Conservation (phyloP, 495 filamentous ascomycete species). For the Penicillium flavigenum region DNA sequence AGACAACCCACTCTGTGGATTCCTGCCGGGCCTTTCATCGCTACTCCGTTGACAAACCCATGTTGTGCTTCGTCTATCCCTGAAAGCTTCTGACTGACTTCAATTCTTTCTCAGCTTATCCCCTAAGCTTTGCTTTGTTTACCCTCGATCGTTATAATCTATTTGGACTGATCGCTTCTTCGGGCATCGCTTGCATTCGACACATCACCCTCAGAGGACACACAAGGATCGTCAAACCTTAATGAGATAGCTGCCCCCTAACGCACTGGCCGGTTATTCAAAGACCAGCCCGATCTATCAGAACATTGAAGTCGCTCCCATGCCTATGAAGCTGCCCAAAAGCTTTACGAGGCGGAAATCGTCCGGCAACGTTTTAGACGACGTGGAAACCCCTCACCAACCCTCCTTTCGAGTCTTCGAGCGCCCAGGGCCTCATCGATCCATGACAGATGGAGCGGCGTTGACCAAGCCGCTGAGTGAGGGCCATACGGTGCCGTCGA, state of each 20-base stretch:
- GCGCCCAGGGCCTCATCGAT: constrained; percentile 46
- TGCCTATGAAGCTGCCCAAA: constrained; percentile 72
- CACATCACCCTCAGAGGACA: constrained; percentile 20
- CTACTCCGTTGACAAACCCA: constrained; percentile 18
- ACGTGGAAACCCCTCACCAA: constrained; percentile 47
- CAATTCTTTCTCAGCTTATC: constrained; percentile 5
- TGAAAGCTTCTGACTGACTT: constrained; percentile 18
- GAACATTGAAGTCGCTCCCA: constrained; percentile 27
- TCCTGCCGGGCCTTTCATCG: constrained; percentile 28
- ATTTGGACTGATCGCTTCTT: constrained; percentile 23
- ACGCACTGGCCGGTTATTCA: constrained; percentile 1
- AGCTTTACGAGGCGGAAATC: constrained; percentile 66
- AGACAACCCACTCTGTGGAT: constrained; percentile 29
- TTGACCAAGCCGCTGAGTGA: constrained; percentile 43
- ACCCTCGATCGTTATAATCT: constrained; percentile 4
- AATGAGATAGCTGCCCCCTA: constrained; percentile 16
- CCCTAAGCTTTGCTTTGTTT: constrained; percentile 6
- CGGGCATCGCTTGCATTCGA: constrained; percentile 21
- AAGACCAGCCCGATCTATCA: background rate
- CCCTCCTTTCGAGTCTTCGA: constrained; percentile 63
- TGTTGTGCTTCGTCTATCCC: constrained; percentile 13
- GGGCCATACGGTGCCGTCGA: constrained; percentile 36
- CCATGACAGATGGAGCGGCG: constrained; percentile 50
- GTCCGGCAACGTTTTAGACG: constrained; percentile 62
- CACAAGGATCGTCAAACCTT: constrained; percentile 9